These are phyloP conservation scores for Acanthamoeba lenticulata DNA, from an alignment of 208 protist species.

Conservation along the genomic window DNA sequence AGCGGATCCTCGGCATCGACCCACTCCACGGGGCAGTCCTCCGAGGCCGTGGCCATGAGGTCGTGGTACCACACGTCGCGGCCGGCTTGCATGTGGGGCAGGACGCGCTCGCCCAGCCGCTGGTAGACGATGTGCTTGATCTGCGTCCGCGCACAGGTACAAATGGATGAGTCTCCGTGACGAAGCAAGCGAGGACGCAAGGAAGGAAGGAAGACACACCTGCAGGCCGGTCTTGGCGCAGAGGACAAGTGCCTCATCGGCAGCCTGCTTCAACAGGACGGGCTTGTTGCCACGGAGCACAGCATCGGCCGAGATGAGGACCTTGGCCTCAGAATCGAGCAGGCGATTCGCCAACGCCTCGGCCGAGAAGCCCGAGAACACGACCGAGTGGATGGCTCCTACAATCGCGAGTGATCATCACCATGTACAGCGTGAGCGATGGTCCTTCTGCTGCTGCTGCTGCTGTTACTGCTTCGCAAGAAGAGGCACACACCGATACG, in stretches of 20 bases:
- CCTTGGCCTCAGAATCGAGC: conserved; percentile 81
- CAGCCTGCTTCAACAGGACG: conserved; percentile 92
- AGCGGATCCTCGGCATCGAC: conserved; percentile 95
- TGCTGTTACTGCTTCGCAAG: background rate
- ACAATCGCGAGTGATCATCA: too few relatives aligned
- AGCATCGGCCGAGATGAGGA: conserved; percentile 82
- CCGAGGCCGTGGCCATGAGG: conserved; percentile 75
- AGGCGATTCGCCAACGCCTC: conserved; percentile 85
- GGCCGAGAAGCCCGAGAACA: conserved; percentile 85
- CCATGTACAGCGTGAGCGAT: too few relatives aligned
- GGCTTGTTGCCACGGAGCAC: conserved; percentile 89
- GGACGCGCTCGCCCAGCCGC: conserved; percentile 78
- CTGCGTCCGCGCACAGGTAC: background rate
- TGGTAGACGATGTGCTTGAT: conserved; percentile 52
- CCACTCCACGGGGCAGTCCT: conserved; percentile 89
- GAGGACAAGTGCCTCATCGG: conserved; percentile 86
- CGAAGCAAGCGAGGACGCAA: background rate
- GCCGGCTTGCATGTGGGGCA: conserved; percentile 85
- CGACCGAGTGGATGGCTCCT: conserved; percentile 74
- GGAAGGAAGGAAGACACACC: background rate
- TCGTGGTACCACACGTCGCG: conserved; percentile 1
- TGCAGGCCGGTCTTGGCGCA: conserved; percentile 73
- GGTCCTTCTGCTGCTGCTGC: too few relatives aligned
- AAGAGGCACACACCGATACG: conserved; percentile 76
- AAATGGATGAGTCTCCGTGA: background rate